Base-by-base conservation (phyloP, 1,139 yeast species). In the Sporopachydermia cereana region DNA sequence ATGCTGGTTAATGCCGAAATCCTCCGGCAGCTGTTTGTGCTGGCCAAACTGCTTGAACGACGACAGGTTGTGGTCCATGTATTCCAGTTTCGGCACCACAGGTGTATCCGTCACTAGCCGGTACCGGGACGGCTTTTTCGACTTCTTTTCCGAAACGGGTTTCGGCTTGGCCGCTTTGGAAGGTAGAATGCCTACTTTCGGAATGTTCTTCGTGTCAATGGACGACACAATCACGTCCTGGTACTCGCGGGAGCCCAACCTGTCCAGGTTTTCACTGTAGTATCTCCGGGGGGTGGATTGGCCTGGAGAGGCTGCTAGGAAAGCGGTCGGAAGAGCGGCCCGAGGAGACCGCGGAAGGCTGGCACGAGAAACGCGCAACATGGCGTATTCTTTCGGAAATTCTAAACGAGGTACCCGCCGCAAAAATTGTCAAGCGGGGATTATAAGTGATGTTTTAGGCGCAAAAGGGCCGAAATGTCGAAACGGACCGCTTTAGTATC, bases 1-100 rank as follows among this genome's bases (percentile, higher is more conserved):
- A 44, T 72, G 68, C 56, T 83, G 91, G 60, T 82, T 82, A 16
- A 60, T 58, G 2, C 79, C 83, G 54, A 71, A 77, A 47, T 67
- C 65, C 43, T 68, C 64, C 1, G 83, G 82, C 17, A 77, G 60
- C 47, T 71, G 71, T 4, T 34, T 34, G 9, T 7, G n/a, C n/a
- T 34, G 18, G 18, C 39, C 22, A 12, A 34, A 20, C 17, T 34
- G 18, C 39, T 34, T 34, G 39, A 34, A 34, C 5, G 39, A 34
- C 18, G 39, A 16, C 18, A 34, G 7, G 17, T 34, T 34, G 22
- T 16, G 18, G 39, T 34, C 39, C 22, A 34, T 16, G n/a, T 34
- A 34, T 7, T 34, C 39, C 39, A 34, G 17, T 34, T 20, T 20
- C 39, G 39, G 39, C 22, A 20, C 18, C 17, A 34, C 39, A 7